Evolutionary conservation across 2,329 filamentous ascomycete genomes (phyloP).

Genomic region (Shiraia bambusicola): DNA sequence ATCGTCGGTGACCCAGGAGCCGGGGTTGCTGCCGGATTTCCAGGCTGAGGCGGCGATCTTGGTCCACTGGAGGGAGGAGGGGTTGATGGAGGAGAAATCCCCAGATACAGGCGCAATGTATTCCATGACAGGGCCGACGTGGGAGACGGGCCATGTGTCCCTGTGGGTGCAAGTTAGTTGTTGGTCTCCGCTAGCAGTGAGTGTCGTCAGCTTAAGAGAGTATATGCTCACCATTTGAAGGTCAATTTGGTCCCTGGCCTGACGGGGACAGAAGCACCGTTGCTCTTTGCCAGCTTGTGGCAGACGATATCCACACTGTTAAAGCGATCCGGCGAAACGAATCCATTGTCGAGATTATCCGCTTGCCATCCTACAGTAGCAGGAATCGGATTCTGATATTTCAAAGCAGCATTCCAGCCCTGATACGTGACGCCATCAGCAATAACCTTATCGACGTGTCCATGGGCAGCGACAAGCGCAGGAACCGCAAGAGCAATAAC

Average conservation of each 20-base stretch:
- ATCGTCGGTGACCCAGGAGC: conserved; percentile 40
- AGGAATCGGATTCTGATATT: conserved; percentile 34
- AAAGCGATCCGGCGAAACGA: conserved; percentile 34
- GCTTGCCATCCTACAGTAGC: conserved; percentile 37
- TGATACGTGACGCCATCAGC: conserved; percentile 31
- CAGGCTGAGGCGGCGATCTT: conserved; percentile 33
- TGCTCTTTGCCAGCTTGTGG: conserved; percentile 39
- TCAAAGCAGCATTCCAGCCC: conserved; percentile 35
- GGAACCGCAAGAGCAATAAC: conserved; percentile 17
- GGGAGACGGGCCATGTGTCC: conserved; percentile 33
- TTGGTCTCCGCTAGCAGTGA: neutral
- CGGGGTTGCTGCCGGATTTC: conserved; percentile 28
- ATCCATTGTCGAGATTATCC: conserved; percentile 42
- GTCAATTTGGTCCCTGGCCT: conserved; percentile 38
- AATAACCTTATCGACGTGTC: conserved; percentile 32
- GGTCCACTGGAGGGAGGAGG: conserved; percentile 30
- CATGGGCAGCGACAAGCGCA: conserved; percentile 32
- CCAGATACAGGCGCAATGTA: conserved; percentile 39
- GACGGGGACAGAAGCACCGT: conserved; percentile 33
- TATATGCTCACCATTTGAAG: conserved; percentile 26
- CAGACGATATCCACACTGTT: conserved; percentile 35
- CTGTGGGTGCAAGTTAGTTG: neutral
- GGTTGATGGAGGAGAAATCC: conserved; percentile 25
- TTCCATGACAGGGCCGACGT: conserved; percentile 39
- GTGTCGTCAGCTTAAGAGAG: neutral